phyloP scores from a whole-genome alignment of 2,329 filamentous ascomycete species.

The Alternaria tenuissima region DNA sequence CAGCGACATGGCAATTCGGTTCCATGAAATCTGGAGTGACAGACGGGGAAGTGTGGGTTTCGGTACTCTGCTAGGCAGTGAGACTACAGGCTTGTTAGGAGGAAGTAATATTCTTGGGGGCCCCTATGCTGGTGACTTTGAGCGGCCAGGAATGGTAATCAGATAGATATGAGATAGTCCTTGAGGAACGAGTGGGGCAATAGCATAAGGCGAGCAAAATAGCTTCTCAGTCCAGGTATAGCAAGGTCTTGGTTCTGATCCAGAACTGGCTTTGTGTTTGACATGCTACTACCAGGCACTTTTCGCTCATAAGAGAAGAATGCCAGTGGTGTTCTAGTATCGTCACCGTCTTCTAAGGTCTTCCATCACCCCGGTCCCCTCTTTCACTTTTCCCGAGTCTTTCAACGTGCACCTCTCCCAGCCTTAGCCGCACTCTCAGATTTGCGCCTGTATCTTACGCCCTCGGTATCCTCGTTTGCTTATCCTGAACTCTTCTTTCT shows the following conservation, averaged over 20 bases:
- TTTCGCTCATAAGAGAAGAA: neutral
- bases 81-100: conserved; percentile 64
- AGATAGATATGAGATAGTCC: conserved; percentile 35
- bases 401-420: neutral
- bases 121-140: conserved; percentile 72
- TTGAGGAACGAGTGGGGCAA: neutral
- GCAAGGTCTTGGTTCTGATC: neutral
- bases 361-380: neutral
- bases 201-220: neutral
- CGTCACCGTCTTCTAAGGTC: neutral
- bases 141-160: conserved; percentile 66
- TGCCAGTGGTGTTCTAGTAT: neutral
- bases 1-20: conserved; percentile 91
- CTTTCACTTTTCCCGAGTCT: neutral
- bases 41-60: conserved; percentile 55
- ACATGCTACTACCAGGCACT: neutral
- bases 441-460: neutral
- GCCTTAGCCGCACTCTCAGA: neutral
- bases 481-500: neutral
- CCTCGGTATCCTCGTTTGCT: neutral
- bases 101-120: conserved; percentile 87
- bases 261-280: neutral
- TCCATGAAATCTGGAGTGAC: conserved; percentile 92
- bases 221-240: neutral
- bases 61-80: conserved; percentile 58